Percentiles rank a stretch among this genome's conserved stretches.
Evolutionary conservation across 2,329 filamentous ascomycete genomes (phyloP).

Genomic region (Stachybotrys elegans): DNA sequence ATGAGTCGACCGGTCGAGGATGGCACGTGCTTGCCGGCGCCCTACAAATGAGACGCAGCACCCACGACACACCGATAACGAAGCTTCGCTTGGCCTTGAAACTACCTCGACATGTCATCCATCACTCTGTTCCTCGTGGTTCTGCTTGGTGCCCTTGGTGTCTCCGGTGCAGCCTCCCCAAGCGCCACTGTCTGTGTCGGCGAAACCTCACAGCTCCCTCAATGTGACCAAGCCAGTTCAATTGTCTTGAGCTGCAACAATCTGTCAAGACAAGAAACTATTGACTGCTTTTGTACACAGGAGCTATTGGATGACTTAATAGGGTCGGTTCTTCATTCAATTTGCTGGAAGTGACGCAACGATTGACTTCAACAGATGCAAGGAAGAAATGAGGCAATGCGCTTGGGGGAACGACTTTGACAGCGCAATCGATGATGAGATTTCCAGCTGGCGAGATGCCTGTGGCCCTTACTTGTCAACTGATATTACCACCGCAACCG

Average conservation of each 20-base stretch:
- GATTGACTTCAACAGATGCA: slow-evolving; percentile 3
- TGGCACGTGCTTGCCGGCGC: too few species aligned
- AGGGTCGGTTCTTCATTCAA: not conserved
- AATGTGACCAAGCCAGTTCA: slow-evolving; percentile 4
- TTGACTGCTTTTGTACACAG: slow-evolving; percentile 10
- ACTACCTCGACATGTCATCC: too few species aligned
- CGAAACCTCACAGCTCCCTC: slow-evolving; percentile 7
- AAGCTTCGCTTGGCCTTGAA: too few species aligned
- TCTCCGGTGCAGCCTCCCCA: not conserved
- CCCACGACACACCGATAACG: too few species aligned
- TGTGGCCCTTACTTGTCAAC: slow-evolving; percentile 6
- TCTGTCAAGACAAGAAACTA: slow-evolving; percentile 8
- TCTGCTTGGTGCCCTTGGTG: too few species aligned
- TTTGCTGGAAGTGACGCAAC: not conserved
- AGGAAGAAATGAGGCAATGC: slow-evolving; percentile 10
- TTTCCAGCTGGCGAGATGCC: slow-evolving; percentile 6
- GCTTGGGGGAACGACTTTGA: slow-evolving; percentile 4
- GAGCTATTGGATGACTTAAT: slow-evolving; percentile 8
- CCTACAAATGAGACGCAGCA: too few species aligned
- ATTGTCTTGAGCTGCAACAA: slow-evolving; percentile 7
- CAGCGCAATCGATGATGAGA: slow-evolving; percentile 5
- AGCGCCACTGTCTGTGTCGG: slow-evolving; percentile 6
- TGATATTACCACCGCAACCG: slow-evolving; percentile 7
- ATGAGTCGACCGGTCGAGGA: too few species aligned
- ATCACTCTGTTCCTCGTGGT: too few species aligned